Conservation (phyloP, 2,329 filamentous ascomycete genomes). For the Botryotinia narcissicola region DNA sequence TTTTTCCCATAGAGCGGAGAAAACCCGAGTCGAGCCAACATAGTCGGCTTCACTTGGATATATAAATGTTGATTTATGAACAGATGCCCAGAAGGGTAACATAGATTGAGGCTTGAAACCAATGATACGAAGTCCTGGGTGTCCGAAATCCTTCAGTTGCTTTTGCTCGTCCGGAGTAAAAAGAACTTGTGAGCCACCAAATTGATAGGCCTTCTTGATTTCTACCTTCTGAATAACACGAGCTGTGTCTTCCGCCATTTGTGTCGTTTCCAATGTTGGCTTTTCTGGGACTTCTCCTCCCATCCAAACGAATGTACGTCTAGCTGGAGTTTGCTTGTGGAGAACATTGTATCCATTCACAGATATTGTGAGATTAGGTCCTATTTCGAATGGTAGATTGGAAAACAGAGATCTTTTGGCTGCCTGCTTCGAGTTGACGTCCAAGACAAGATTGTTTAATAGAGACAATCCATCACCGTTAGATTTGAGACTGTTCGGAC, state of each 20-base stretch:
- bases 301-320: constrained; percentile 84
- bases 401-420: constrained; percentile 84
- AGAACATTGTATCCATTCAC: constrained; percentile 91
- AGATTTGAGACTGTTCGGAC: constrained; percentile 57
- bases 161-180: constrained; percentile 85
- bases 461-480: constrained; percentile 74
- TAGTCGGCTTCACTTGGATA: constrained; percentile 90
- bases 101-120: constrained; percentile 83
- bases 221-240: constrained; percentile 76
- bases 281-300: constrained; percentile 84
- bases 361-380: constrained; percentile 78
- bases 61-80: constrained; percentile 85
- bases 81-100: constrained; percentile 79
- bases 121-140: constrained; percentile 80
- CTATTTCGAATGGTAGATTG: constrained; percentile 82
- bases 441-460: constrained; percentile 76
- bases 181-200: constrained; percentile 83
- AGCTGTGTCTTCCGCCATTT: constrained; percentile 74
- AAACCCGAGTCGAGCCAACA: constrained; percentile 88
- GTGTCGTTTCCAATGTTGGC: constrained; percentile 68
- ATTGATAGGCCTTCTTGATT: constrained; percentile 90
- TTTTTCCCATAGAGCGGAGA: constrained; percentile 87
- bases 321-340: constrained; percentile 76
- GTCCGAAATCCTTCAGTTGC: constrained; percentile 73
- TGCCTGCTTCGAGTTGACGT: constrained; percentile 86